Base-by-base conservation (phyloP, 257 asterid genomes). In the Buddleja alternifolia region DNA sequence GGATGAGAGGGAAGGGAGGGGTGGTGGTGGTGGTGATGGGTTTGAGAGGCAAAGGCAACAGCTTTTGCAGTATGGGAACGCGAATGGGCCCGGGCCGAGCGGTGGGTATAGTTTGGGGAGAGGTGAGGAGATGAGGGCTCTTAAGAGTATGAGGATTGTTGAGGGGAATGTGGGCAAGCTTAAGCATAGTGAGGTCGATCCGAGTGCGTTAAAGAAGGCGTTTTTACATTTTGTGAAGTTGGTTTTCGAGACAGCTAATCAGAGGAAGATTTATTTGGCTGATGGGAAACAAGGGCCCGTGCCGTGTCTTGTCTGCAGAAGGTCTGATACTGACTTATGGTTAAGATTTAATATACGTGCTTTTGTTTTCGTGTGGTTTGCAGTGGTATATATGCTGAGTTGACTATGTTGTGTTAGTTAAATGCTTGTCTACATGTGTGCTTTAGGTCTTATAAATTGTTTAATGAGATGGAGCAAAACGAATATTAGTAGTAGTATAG, bases 31-130 rank as follows among this genome's bases (percentile, higher is more conserved):
- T 77, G 76, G 73, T 34, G 93, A 90, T 79, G 95, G 86, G 62
- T 83, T 83, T 70, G 97, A 86, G 77, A 90, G 97, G 84, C 96
- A 88, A 77, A 87, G 95, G 69, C 92, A 85, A 62, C 96, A 93
- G 84, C 87, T 86, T 75, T 82, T 93, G 84, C 95, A 90, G 82
- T 89, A 86, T 68, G 97, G 97, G 10, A 90, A 73, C 74, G 88
- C 62, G 14, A 82, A 73, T 41, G 85, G 85, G 19, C 82, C 87
- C 2, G 90, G 93, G 32, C 68, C 85, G 0, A 83, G 89, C 79
- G 69, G 69, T 44, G 79, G 63, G 67, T 37, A 70, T 70, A 68
- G 45, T 69, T 69, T 80, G 50, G 77, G 86, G 50, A 81, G 80
- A 61, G 88, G 79, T 11, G 92, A 72, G 67, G 93, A 84, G 58